A percentile compares a stretch with the other conserved stretches of the same genome.
These are phyloP conservation scores for Aurifilum marmelostoma DNA, from an alignment of 2,329 filamentous ascomycete species.

Conservation along the genomic window DNA sequence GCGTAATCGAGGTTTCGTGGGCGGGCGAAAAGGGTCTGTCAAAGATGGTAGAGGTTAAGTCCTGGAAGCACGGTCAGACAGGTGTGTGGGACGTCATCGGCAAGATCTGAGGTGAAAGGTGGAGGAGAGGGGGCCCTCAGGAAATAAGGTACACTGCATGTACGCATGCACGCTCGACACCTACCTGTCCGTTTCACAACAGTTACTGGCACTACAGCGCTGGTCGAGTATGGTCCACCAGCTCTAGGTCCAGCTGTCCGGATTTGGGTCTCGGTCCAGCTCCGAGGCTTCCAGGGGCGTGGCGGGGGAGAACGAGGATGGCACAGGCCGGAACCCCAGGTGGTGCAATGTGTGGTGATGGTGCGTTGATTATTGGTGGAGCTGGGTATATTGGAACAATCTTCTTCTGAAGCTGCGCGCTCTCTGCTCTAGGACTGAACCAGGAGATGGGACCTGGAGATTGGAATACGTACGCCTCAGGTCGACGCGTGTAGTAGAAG, in stretches of 20 bases:
- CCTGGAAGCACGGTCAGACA: constrained; percentile 2
- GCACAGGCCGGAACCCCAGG: constrained; percentile 4
- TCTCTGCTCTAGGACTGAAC: background rate
- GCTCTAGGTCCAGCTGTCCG: background rate
- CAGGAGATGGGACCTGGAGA: background rate
- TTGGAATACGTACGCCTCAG: background rate
- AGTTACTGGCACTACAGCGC: constrained; percentile 1
- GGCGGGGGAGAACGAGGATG: background rate
- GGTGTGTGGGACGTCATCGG: constrained; percentile 13
- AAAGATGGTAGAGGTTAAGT: background rate
- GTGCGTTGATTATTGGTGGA: constrained; percentile 4
- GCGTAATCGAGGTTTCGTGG: background rate
- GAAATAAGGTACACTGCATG: constrained; percentile 9
- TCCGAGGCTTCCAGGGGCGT: constrained; percentile 2
- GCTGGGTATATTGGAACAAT: constrained; percentile 1
- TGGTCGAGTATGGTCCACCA: background rate
- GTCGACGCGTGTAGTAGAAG: background rate
- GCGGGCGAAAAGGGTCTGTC: background rate
- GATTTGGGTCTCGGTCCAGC: constrained; percentile 6
- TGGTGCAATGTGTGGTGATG: background rate
- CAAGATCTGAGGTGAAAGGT: constrained; percentile 11
- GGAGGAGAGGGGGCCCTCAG: background rate
- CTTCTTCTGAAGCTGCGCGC: background rate
- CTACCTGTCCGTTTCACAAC: background rate
- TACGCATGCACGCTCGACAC: background rate